Evolutionary conservation across 1,284 basidiomycete genomes (phyloP), one percentile per base, ranked within the genome.

Genomic region (Kalmanozyma brasiliensis): DNA sequence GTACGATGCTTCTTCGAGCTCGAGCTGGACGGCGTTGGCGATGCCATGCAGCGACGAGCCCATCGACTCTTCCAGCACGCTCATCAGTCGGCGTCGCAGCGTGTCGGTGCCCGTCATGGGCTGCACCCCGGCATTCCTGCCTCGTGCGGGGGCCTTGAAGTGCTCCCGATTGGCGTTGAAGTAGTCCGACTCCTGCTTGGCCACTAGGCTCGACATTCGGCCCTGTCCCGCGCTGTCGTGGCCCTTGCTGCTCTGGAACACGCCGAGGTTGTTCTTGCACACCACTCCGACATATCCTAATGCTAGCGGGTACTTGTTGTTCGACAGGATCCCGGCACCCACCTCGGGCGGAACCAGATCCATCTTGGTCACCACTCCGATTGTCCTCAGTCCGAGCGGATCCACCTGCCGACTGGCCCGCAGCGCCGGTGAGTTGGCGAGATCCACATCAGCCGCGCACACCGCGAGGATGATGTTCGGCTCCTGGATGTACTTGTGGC

Each of bases 341-440:
- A 89, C 87, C 57, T 92, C 89, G 0, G 94, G 88, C 26, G 90
- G 86, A 14, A 99, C 93, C 19, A 99, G 86, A 80, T 99, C 95
- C 94, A 99, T 96, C 87, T 99, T 99, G 38, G 96, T 99, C 41
- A 99, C 87, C 7, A 99, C 96, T 29, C 96, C 95, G 73, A 99
- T 95, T 0, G 96, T 98, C 26, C 95, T 88, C 59, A 94, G 85
- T 8, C 96, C 95, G 7, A 98, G 85, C 2, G 95, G 95, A 81
- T 99, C 95, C 3, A 98, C 92, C 67, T 92, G 91, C 41, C 94
- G 87, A 80, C 92, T 94, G 0, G 96, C 94, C 33, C 94, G 87
- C 41, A 99, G 84, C 0, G 96, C 95, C 3, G 96, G 95, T 1
- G 93, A 97, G 83, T 99, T 99, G 60, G 95, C 95, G 8, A 99